phyloP scores from a whole-genome alignment of 495 filamentous ascomycete species.

The Entonaema liquescens region DNA sequence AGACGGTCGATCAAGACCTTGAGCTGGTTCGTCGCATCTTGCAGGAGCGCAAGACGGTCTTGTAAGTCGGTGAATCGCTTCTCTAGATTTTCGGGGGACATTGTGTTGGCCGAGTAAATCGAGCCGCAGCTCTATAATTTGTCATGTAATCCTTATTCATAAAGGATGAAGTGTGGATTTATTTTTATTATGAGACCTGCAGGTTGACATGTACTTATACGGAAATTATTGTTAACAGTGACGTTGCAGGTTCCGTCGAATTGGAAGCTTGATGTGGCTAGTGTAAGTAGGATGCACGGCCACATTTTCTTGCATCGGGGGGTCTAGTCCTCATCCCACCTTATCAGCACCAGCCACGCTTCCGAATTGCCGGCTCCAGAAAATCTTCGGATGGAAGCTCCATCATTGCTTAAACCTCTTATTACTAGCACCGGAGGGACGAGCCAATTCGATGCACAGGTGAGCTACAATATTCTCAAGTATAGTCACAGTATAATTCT shows the following conservation, averaged over 20 bases:
- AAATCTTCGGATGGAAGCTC: conserved; percentile 25
- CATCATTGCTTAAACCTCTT: background rate
- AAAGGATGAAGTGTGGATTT: background rate
- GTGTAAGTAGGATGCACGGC: background rate
- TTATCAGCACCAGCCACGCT: conserved; percentile 11
- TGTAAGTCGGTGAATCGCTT: conserved; percentile 71
- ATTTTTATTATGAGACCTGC: background rate
- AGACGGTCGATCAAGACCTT: conserved; percentile 80
- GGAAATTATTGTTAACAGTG: conserved; percentile 13
- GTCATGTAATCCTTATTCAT: background rate
- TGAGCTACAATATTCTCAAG: background rate
- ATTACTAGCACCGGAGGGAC: background rate
- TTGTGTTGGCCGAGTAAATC: conserved; percentile 39
- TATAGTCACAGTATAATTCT: background rate
- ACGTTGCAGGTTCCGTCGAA: conserved; percentile 34
- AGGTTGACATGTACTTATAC: background rate
- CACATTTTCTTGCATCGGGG: background rate
- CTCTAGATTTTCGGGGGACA: conserved; percentile 69
- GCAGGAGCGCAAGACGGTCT: conserved; percentile 71
- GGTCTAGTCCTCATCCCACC: too few relatives aligned
- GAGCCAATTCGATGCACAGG: background rate
- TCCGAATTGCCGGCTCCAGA: conserved; percentile 18
- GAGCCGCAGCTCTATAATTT: conserved; percentile 19
- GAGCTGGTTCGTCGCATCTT: conserved; percentile 71
- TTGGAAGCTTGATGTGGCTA: background rate